Evolutionary conservation across 805 yeast genomes (phyloP).

Genomic region (Starmerella vaccinii): DNA sequence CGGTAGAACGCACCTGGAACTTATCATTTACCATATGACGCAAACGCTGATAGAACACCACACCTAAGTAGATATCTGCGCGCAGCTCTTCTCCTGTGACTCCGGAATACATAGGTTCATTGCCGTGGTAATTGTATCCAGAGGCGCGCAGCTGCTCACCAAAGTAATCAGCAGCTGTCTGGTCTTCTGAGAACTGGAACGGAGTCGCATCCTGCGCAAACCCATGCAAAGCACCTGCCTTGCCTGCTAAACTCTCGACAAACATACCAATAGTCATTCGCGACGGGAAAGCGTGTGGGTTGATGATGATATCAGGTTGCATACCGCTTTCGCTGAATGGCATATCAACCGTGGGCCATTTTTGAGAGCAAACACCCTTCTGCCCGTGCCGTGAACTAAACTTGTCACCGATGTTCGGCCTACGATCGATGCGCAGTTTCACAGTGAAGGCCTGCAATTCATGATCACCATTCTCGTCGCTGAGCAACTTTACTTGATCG

Average conservation of each 20-base stretch:
- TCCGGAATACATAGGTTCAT: conserved; percentile 98
- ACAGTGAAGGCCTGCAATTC: conserved; percentile 81
- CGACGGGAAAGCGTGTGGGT: conserved; percentile 99
- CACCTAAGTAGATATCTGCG: conserved; percentile 92
- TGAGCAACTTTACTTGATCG: conserved; percentile 86
- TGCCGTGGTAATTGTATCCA: conserved; percentile 96
- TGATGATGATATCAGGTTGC: conserved; percentile 93
- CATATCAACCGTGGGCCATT: conserved; percentile 95
- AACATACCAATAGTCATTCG: conserved; percentile 99
- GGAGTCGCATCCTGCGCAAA: conserved; percentile 96
- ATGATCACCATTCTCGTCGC: conserved; percentile 57
- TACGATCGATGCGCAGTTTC: conserved; percentile 81
- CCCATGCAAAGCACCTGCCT: conserved; percentile 96
- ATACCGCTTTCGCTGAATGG: conserved; percentile 95
- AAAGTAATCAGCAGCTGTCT: conserved; percentile 94
- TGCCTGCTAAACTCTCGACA: conserved; percentile 96
- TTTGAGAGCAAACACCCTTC: conserved; percentile 96
- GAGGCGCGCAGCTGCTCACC: conserved; percentile 83
- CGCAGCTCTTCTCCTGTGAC: conserved; percentile 96
- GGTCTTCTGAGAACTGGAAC: conserved; percentile 81
- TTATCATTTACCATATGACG: conserved; percentile 99
- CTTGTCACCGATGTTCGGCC: conserved; percentile 94
- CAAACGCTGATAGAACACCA: conserved; percentile 94
- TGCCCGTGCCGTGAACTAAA: conserved; percentile 97
- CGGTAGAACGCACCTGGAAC: conserved; percentile 98